These are phyloP conservation scores for Aspergillus unguis DNA, from an alignment of 2,329 filamentous ascomycete species.

Conservation along the genomic window DNA sequence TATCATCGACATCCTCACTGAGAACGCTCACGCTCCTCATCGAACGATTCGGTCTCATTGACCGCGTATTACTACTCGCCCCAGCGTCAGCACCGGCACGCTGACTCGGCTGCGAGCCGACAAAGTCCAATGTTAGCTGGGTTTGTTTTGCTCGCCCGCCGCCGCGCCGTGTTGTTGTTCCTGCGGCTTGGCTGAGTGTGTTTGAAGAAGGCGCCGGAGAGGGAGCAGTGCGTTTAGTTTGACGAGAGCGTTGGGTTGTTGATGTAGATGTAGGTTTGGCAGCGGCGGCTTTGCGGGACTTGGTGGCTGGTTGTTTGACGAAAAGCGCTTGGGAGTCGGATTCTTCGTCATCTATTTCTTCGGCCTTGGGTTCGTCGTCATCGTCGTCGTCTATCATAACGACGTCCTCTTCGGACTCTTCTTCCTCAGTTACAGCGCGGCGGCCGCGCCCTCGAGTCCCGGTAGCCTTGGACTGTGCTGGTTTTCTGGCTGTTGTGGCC, in stretches of 20 bases:
- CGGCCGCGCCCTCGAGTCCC: conserved; percentile 25
- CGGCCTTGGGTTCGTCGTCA: conserved; percentile 28
- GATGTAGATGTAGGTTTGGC: conserved; percentile 11
- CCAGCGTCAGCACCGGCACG: conserved; percentile 18
- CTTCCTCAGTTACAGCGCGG: conserved; percentile 35
- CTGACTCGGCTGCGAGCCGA: conserved; percentile 36
- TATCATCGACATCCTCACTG: conserved; percentile 42
- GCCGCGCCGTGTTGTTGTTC: conserved; percentile 24
- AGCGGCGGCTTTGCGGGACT: conserved; percentile 24
- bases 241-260: conserved; percentile 21
- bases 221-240: conserved; percentile 25
- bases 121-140: conserved; percentile 44
- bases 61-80: conserved; percentile 4
- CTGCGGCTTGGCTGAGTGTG: conserved; percentile 24
- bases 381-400: conserved; percentile 39
- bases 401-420: conserved; percentile 40
- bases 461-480: conserved; percentile 18
- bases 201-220: conserved; percentile 35
- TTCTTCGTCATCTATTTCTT: conserved; percentile 29
- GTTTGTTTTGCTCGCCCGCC: conserved; percentile 26
- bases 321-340: conserved; percentile 42
- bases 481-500: conserved; percentile 25
- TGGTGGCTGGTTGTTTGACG: conserved; percentile 36
- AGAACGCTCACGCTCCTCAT: conserved; percentile 35
- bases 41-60: conserved; percentile 28